A percentile compares a stretch with the other conserved stretches of the same genome.
These are phyloP conservation scores for Glycyrrhiza uralensis DNA, from an alignment of 306 rosid genomes.

Conservation along the genomic window DNA sequence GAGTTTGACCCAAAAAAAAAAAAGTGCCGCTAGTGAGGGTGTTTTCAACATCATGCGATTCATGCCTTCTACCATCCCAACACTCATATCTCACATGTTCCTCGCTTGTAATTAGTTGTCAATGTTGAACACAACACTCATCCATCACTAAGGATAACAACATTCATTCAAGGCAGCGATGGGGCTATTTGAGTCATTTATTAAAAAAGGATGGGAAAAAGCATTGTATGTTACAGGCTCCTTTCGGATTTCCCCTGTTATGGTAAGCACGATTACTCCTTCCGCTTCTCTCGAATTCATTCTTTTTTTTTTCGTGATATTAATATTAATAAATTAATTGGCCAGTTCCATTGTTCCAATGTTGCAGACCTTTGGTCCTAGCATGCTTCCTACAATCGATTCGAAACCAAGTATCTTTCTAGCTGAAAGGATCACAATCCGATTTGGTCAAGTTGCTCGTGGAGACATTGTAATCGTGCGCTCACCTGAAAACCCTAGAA, in stretches of 20 bases:
- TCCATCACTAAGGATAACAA: neutral
- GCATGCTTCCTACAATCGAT: constrained; percentile 75
- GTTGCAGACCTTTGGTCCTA: constrained; percentile 69
- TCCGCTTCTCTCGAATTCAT: neutral
- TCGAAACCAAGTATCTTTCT: constrained; percentile 18
- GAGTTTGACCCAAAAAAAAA: too few relatives aligned
- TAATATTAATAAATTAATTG: too few relatives aligned
- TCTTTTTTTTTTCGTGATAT: neutral
- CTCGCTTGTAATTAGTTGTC: too few relatives aligned
- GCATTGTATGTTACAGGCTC: constrained; percentile 30
- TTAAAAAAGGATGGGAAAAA: constrained; percentile 35
- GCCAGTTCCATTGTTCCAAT: constrained; percentile 3
- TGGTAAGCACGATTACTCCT: constrained; percentile 31
- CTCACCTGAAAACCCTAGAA: constrained; percentile 50
- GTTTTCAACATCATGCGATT: neutral
- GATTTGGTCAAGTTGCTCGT: constrained; percentile 38
- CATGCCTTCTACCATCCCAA: neutral
- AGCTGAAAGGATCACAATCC: constrained; percentile 52
- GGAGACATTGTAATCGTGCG: constrained; percentile 63
- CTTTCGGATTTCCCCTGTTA: constrained; percentile 28
- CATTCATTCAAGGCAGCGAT: neutral
- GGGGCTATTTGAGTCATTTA: neutral
- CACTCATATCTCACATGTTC: neutral
- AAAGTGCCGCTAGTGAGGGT: neutral
- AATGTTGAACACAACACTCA: neutral